Conservation (phyloP, 768 basidiomycete species). For the Cystobasidium ongulense region DNA sequence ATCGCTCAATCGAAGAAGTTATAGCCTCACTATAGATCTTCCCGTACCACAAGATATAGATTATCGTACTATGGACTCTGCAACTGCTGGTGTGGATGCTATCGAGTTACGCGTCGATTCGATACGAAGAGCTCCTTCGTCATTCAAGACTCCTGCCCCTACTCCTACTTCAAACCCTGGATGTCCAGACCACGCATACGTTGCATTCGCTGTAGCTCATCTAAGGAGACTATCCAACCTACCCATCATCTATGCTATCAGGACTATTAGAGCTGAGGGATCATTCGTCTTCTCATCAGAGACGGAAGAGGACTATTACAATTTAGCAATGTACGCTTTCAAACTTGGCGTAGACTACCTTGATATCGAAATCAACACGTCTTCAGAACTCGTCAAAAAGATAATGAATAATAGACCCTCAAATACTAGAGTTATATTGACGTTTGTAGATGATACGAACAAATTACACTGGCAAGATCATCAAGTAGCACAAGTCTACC, state of each 20-base stretch:
- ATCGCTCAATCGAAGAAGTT: slow-evolving; percentile 19
- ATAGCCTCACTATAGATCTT: slow-evolving; percentile 35
- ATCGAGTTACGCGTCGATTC: slow-evolving; percentile 79
- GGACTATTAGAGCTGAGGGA: slow-evolving; percentile 78
- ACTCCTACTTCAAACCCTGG: slow-evolving; percentile 9
- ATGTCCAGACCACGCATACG: slow-evolving; percentile 57
- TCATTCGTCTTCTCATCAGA: slow-evolving; percentile 68
- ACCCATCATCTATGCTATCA: slow-evolving; percentile 82
- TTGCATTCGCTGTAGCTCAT: slow-evolving; percentile 67
- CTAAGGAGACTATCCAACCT: slow-evolving; percentile 66
- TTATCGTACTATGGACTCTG: slow-evolving; percentile 42
- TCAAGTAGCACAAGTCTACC: slow-evolving; percentile 63
- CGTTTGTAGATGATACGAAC: slow-evolving; percentile 89
- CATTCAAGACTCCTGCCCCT: slow-evolving; percentile 6
- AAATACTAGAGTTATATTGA: slow-evolving; percentile 72
- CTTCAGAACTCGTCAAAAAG: slow-evolving; percentile 63
- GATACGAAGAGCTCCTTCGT: slow-evolving; percentile 28
- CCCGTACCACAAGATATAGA: slow-evolving; percentile 30
- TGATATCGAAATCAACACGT: slow-evolving; percentile 76
- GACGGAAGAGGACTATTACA: slow-evolving; percentile 61
- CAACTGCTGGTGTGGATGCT: slow-evolving; percentile 66
- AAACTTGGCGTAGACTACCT: slow-evolving; percentile 81
- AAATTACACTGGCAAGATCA: slow-evolving; percentile 67
- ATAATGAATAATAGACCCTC: slow-evolving; percentile 55
- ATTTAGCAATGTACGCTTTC: slow-evolving; percentile 58